A percentile compares a stretch with the other conserved stretches of the same genome.
phyloP scores from a whole-genome alignment of 2,329 filamentous ascomycete species.

The Leptographium radiaticola region DNA sequence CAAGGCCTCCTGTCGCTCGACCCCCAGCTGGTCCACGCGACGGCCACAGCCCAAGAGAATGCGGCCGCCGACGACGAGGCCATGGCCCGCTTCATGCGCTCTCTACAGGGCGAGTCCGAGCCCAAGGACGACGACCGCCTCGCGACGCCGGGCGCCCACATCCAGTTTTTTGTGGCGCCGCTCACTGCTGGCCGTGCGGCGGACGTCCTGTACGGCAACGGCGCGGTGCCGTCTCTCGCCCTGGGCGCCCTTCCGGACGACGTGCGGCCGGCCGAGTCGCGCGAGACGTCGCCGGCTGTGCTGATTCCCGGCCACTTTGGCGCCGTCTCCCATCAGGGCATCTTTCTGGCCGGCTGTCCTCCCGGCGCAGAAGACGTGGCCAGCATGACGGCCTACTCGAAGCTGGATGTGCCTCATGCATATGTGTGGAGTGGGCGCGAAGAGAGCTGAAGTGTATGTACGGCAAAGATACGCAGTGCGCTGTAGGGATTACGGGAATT shows the following conservation, averaged over 20 bases:
- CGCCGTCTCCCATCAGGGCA: constrained; percentile 45
- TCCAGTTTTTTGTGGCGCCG: constrained; percentile 48
- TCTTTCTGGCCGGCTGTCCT: constrained; percentile 29
- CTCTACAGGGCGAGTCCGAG: constrained; percentile 25
- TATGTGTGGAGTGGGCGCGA: constrained; percentile 10
- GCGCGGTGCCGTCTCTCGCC: too few relatives aligned
- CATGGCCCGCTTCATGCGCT: constrained; percentile 39
- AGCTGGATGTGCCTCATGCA: constrained; percentile 34
- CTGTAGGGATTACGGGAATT: too few relatives aligned
- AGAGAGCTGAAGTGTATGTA: too few relatives aligned
- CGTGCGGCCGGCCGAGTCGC: not conserved
- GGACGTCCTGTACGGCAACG: not conserved
- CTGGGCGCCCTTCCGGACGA: constrained; percentile 7
- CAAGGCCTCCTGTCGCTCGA: constrained; percentile 68
- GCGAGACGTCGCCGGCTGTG: not conserved
- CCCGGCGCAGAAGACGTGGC: not conserved
- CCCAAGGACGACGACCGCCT: constrained; percentile 37
- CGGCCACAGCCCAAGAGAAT: constrained; percentile 16
- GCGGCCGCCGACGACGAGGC: constrained; percentile 13
- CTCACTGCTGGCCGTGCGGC: not conserved
- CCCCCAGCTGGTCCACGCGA: constrained; percentile 43
- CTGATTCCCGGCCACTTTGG: constrained; percentile 39
- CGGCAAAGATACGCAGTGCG: too few relatives aligned
- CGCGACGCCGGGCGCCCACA: constrained; percentile 46
- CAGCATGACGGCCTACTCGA: constrained; percentile 19